phyloP scores from a whole-genome alignment of 75 land plant genomes.

The Selaginella moellendorffii region DNA sequence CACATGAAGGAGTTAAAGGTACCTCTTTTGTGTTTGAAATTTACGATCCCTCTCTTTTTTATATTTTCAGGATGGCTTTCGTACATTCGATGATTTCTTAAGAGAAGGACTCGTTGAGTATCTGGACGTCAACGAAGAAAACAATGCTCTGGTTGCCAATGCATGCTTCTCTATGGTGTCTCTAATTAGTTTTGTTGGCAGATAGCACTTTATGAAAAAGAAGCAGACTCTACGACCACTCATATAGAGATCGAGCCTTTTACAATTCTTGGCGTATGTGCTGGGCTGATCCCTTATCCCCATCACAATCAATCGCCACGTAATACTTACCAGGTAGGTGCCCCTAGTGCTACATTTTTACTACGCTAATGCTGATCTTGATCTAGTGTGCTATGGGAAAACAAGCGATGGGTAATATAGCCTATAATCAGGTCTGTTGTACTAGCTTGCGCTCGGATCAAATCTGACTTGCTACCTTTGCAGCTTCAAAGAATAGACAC shows the following conservation, averaged over 20 bases:
- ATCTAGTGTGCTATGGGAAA: slow-evolving; percentile 99
- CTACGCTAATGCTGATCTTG: slow-evolving; percentile 2
- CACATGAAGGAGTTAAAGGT: slow-evolving; percentile 95
- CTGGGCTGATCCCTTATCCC: slow-evolving; percentile 94
- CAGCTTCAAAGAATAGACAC: slow-evolving; percentile 77
- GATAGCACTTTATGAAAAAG: slow-evolving; percentile 88
- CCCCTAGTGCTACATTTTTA: no score
- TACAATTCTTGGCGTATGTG: slow-evolving; percentile 86
- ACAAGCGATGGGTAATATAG: slow-evolving; percentile 99
- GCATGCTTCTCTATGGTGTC: background rate
- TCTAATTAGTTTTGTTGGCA: slow-evolving; percentile 7
- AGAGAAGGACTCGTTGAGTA: slow-evolving; percentile 88
- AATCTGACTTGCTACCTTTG: slow-evolving; percentile 3
- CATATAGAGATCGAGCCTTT: slow-evolving; percentile 97
- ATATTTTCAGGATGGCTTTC: slow-evolving; percentile 62
- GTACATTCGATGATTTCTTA: slow-evolving; percentile 79
- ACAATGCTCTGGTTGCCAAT: slow-evolving; percentile 73
- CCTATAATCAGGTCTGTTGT: slow-evolving; percentile 71
- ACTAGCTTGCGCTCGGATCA: background rate
- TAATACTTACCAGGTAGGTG: slow-evolving; percentile 94
- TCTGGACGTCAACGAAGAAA: slow-evolving; percentile 97
- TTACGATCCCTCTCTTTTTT: background rate
- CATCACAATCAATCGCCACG: slow-evolving; percentile 99
- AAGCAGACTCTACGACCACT: slow-evolving; percentile 45
- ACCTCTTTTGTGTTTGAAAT: background rate